Evolutionary conservation across 129 eudicot genomes (phyloP).

Genomic region (Smallanthus sonchifolius): DNA sequence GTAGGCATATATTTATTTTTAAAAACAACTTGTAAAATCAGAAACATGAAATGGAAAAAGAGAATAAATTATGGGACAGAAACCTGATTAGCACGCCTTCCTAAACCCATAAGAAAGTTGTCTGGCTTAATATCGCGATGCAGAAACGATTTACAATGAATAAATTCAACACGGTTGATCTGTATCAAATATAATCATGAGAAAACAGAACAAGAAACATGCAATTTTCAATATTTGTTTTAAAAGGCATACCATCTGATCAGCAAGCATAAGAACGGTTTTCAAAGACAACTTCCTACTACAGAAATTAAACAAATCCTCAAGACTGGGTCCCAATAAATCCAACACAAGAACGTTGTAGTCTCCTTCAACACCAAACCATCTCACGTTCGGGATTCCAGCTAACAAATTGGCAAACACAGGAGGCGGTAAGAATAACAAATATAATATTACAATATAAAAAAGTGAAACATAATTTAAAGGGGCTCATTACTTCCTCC

Average conservation of each 20-base stretch:
- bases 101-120: constrained; percentile 99
- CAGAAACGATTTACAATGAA: constrained; percentile 83
- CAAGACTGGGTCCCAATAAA: constrained; percentile 96
- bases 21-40: not conserved
- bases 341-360: constrained; percentile 97
- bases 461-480: not conserved
- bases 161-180: constrained; percentile 88
- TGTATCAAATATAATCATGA: constrained; percentile 20
- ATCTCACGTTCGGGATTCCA: constrained; percentile 89
- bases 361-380: constrained; percentile 99
- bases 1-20: not conserved
- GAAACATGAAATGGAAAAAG: not conserved
- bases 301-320: constrained; percentile 91
- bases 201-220: not conserved
- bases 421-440: constrained; percentile 24
- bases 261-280: constrained; percentile 99
- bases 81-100: constrained; percentile 98
- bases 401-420: constrained; percentile 47
- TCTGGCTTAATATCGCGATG: constrained; percentile 99
- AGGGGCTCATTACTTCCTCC: constrained; percentile 85
- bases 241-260: constrained; percentile 74
- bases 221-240: not conserved
- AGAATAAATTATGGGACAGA: not conserved
- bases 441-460: not conserved
- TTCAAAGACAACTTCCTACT: constrained; percentile 89